phyloP scores from a whole-genome alignment of 1,284 basidiomycete genomes.

The Cryptococcus wingfieldii region DNA sequence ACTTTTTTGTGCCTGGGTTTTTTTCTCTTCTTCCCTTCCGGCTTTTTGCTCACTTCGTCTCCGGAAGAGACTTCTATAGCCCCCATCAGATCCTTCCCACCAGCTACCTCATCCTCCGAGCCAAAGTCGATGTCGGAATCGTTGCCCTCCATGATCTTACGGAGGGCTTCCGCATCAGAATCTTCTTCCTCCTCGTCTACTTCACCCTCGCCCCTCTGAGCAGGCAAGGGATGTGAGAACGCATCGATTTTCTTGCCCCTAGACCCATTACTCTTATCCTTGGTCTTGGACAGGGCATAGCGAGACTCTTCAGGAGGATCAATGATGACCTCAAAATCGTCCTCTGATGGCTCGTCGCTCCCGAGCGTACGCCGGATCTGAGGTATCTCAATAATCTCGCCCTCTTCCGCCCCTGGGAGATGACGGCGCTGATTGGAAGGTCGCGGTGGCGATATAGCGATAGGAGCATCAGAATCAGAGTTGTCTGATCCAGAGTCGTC shows the following conservation, averaged over 20 bases:
- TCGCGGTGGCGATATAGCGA: not conserved
- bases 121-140: not conserved
- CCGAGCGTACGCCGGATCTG: not conserved
- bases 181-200: not conserved
- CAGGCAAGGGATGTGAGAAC: not conserved
- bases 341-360: not conserved
- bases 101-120: not conserved
- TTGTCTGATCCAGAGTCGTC: constrained; percentile 10
- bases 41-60: not conserved
- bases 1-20: not conserved
- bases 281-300: not conserved
- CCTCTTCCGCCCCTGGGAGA: constrained; percentile 4
- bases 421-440: not conserved
- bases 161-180: not conserved
- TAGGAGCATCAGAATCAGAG: constrained; percentile 6
- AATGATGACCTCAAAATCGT: not conserved
- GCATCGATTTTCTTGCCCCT: not conserved
- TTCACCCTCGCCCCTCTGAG: no score
- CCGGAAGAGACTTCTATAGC: not conserved
- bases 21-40: not conserved
- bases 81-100: not conserved
- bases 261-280: not conserved
- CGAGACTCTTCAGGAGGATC: not conserved
- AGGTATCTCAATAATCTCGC: constrained; percentile 9
- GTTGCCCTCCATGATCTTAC: not conserved